These are phyloP conservation scores for Neohortaea acidophila DNA, from an alignment of 495 filamentous ascomycete genomes.

Conservation along the genomic window DNA sequence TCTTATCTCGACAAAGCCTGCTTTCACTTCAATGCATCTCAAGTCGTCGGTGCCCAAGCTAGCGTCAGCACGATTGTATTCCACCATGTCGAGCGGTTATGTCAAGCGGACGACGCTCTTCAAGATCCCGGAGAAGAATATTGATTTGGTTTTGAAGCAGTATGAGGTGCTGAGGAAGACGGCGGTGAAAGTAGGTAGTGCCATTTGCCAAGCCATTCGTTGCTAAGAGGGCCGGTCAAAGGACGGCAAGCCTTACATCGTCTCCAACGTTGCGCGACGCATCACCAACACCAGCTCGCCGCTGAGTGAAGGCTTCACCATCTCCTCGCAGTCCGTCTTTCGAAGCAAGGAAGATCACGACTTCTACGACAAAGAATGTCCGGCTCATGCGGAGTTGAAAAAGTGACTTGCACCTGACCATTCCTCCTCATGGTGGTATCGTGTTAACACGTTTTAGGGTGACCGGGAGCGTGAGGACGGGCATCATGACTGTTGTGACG, in stretches of 20 bases:
- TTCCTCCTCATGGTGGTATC: not conserved
- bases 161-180: conserved; percentile 2
- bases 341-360: conserved; percentile 6
- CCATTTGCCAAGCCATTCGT: not conserved
- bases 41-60: too few relatives aligned
- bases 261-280: conserved; percentile 2
- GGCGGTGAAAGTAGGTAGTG: conserved; percentile 4
- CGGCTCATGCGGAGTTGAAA: conserved; percentile 6
- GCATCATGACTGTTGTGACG: conserved; percentile 4
- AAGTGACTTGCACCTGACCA: not conserved
- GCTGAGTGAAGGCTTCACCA: conserved; percentile 5
- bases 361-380: conserved; percentile 8
- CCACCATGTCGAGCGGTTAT: conserved; percentile 1
- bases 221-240: not conserved
- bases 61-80: too few relatives aligned
- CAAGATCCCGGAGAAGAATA: conserved; percentile 4
- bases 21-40: too few relatives aligned
- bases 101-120: conserved; percentile 6
- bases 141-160: conserved; percentile 1
- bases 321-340: conserved; percentile 6
- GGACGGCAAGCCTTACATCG: conserved; percentile 7
- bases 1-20: too few relatives aligned
- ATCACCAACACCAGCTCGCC: conserved; percentile 4
- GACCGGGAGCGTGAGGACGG: conserved; percentile 2
- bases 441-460: not conserved